Conservation (phyloP, 768 basidiomycete species). For the Pleurotus giganteus region DNA sequence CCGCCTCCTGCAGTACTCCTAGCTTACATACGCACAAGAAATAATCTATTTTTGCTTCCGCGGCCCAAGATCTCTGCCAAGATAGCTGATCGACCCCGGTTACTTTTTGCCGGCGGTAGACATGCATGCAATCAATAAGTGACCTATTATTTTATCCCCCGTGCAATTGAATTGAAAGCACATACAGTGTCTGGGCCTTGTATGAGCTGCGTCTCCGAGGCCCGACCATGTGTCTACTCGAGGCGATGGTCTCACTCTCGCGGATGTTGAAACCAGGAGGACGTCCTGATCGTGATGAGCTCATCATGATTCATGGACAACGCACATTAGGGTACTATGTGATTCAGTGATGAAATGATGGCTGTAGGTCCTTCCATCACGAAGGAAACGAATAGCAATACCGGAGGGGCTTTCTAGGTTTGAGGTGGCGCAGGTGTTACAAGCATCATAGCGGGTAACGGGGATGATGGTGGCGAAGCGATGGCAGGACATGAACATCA, state of each 20-base stretch:
- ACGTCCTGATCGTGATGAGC: too few species aligned
- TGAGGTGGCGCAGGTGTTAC: not conserved
- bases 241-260: not conserved
- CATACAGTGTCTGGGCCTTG: not conserved
- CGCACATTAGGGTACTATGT: too few species aligned
- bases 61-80: constrained; percentile 7
- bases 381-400: too few species aligned
- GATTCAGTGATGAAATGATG: too few species aligned
- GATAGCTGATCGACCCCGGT: constrained; percentile 6
- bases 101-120: constrained; percentile 2
- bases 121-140: not conserved
- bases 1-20: too few species aligned
- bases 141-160: constrained; percentile 1
- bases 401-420: too few species aligned
- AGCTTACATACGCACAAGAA: too few species aligned
- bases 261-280: constrained; percentile 3
- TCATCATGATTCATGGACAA: too few species aligned
- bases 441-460: not conserved
- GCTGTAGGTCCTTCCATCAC: too few species aligned
- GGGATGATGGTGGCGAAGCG: not conserved
- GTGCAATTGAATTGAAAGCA: constrained; percentile 4
- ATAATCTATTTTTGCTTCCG: constrained; percentile 1
- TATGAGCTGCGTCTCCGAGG: not conserved
- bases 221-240: not conserved
- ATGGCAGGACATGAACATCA: not conserved